Conservation (phyloP, 176 grass and related monocot genomes). For the Carex kokanica region DNA sequence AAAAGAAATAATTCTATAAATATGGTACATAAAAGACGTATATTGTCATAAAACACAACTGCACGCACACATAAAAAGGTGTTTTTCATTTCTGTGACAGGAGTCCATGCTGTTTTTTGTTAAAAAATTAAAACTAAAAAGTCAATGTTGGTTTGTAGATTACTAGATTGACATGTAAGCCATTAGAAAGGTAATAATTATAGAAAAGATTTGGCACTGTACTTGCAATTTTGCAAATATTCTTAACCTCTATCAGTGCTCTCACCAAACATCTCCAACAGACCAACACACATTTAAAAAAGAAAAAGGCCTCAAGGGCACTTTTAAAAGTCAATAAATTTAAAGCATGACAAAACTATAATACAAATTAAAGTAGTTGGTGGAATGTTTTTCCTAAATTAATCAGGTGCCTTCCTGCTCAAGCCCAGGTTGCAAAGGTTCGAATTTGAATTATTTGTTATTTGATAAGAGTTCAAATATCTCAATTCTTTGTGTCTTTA, state of each 20-base stretch:
- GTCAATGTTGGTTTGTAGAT: background rate
- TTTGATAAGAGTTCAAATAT: too few relatives aligned
- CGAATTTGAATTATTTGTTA: background rate
- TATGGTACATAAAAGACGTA: too few relatives aligned
- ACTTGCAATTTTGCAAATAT: background rate
- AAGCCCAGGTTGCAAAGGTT: background rate
- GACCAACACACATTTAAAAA: background rate
- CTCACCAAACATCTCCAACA: conserved; percentile 16
- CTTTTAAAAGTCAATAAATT: conserved; percentile 5
- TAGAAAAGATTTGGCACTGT: too few relatives aligned
- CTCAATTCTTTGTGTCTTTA: too few relatives aligned
- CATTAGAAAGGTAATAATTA: background rate
- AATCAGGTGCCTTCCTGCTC: background rate
- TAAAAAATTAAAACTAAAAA: too few relatives aligned
- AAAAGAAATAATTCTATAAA: too few relatives aligned
- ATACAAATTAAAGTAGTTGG: background rate
- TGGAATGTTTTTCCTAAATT: background rate
- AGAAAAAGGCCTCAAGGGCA: background rate
- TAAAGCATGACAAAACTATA: background rate
- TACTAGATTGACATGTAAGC: background rate
- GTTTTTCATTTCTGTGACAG: background rate
- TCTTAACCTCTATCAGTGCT: background rate
- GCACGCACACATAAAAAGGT: background rate
- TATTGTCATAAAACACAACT: background rate
- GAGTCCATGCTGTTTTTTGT: background rate